phyloP scores from a whole-genome alignment of 2,329 filamentous ascomycete species.

The Mycosphaerelloides madeirae region DNA sequence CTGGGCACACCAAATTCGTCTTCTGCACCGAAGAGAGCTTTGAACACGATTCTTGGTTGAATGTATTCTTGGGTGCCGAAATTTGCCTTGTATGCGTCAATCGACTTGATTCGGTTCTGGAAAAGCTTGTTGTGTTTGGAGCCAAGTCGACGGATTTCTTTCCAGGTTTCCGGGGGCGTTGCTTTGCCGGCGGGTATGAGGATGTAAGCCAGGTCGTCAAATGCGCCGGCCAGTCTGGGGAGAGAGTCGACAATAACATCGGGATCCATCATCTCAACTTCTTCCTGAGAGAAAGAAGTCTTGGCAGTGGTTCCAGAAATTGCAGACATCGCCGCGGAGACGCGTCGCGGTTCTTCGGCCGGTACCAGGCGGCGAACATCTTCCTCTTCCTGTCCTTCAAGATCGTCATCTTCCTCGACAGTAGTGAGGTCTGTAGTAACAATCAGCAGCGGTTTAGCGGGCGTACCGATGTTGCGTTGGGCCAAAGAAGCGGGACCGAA shows the following conservation, averaged over 20 bases:
- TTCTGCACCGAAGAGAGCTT: constrained; percentile 35
- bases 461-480: neutral
- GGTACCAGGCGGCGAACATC: constrained; percentile 7
- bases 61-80: constrained; percentile 42
- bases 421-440: constrained; percentile 3
- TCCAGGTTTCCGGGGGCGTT: constrained; percentile 21
- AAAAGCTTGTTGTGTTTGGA: constrained; percentile 39
- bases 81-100: constrained; percentile 34
- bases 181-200: constrained; percentile 27
- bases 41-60: constrained; percentile 35
- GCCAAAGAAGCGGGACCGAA: neutral
- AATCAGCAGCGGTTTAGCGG: constrained; percentile 1
- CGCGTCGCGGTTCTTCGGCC: constrained; percentile 12
- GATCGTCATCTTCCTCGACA: constrained; percentile 9
- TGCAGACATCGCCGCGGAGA: constrained; percentile 26
- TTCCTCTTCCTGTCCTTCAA: constrained; percentile 8
- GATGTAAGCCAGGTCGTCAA: constrained; percentile 25
- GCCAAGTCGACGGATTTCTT: constrained; percentile 31
- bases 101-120: constrained; percentile 29
- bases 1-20: constrained; percentile 19
- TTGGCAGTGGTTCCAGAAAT: constrained; percentile 47
- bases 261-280: constrained; percentile 39
- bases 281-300: constrained; percentile 43
- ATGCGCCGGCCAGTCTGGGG: constrained; percentile 32
- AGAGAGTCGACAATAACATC: constrained; percentile 40